Base-by-base conservation (phyloP, 139 green algal genomes). In the Chlorella sp. region DNA sequence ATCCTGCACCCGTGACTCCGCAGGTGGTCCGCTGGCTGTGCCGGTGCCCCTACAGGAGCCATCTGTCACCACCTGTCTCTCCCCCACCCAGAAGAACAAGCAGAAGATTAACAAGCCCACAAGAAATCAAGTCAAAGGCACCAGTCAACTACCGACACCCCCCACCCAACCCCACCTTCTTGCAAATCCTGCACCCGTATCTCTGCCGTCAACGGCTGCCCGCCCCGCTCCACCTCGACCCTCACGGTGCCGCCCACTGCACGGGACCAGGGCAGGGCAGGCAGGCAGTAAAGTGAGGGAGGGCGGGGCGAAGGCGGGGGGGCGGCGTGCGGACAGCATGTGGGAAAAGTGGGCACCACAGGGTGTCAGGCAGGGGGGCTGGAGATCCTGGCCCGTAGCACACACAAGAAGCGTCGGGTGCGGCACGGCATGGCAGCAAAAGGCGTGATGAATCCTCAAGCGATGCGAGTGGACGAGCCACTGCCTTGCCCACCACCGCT, bases 161-260 rank as follows among this genome's bases (percentile, higher is more conserved):
- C 64, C 64, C 64, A 28, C 64, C 64, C 64, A 26, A 3, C 21
- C 68, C 9, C 39, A 88, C 84, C 84, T 18, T 28, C 84, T 12
- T 88, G 87, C 85, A 99, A 91, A 87, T 99, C 94, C 30, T 96
- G 94, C 39, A 98, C 89, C 39, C 77, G 30, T n/a, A 93, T 64
- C 22, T 87, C 76, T 9, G 76, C 69, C 15, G 83, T 37, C 24
- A 94, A 15, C 21, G 80, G 87, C 42, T 42, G 37, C 34, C 92
- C 91, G 2, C 91, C 92, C 3, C 93, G 88, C 79, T 94, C 91
- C 24, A 94, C 66, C 57, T 91, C 90, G 82, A 94, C 39, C 3
- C 73, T 3, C 7, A 89, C 85, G 30, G 42, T 75, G 30, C 40
- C 68, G 14, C 69, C 83, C 32, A 90, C 86, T 82, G 79, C 61